A percentile compares a stretch with the other conserved stretches of the same genome.
phyloP scores from a whole-genome alignment of 2,329 filamentous ascomycete genomes.

The Metarhizium anisopliae region DNA sequence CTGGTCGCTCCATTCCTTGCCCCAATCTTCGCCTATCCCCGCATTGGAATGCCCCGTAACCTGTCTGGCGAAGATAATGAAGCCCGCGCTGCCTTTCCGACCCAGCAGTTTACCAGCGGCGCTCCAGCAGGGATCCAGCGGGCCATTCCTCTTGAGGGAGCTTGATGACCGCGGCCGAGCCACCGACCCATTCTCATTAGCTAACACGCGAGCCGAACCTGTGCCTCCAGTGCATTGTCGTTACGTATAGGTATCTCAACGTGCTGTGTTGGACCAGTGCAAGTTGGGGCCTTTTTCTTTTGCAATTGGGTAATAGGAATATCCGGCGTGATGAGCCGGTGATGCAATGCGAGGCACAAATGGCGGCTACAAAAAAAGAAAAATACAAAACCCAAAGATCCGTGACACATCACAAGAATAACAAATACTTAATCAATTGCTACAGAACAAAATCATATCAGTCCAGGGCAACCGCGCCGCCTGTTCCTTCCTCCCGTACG shows the following conservation, averaged over 20 bases:
- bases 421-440: too few relatives aligned
- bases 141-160: not conserved
- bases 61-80: not conserved
- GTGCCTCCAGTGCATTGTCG: not conserved
- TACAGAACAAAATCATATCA: too few relatives aligned
- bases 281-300: too few relatives aligned
- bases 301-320: too few relatives aligned
- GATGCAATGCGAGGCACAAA: too few relatives aligned
- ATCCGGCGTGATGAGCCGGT: too few relatives aligned
- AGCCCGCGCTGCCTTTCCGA: not conserved
- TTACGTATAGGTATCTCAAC: conserved; percentile 1
- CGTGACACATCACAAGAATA: too few relatives aligned
- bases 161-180: not conserved
- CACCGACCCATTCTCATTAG: conserved; percentile 1
- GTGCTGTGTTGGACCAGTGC: not conserved
- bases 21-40: conserved; percentile 6
- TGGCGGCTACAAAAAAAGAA: too few relatives aligned
- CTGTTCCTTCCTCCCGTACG: too few relatives aligned
- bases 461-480: too few relatives aligned
- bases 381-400: too few relatives aligned
- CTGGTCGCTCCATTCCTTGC: not conserved
- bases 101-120: not conserved
- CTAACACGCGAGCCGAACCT: not conserved
- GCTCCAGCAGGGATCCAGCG: not conserved
- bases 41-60: not conserved